Percentiles rank a stretch among this genome's conserved stretches.
These are phyloP conservation scores for Linnemannia schmuckeri DNA, from an alignment of 192 early-diverging fungal species.

Conservation along the genomic window DNA sequence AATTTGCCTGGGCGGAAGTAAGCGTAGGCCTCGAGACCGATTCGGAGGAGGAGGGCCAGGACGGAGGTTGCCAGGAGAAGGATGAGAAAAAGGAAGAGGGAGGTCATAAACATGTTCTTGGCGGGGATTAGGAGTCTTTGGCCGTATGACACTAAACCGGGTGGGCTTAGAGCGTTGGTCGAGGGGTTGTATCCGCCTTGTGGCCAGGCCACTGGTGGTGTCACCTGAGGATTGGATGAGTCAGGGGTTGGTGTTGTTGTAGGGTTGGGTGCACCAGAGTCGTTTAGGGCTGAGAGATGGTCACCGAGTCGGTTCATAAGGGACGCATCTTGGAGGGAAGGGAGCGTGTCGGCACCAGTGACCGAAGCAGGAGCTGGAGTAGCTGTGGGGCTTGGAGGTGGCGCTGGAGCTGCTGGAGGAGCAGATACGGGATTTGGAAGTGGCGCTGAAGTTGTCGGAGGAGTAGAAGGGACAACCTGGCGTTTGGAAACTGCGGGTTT, in stretches of 20 bases:
- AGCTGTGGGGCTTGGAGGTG: too few relatives aligned
- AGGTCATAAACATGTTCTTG: constrained; percentile 56
- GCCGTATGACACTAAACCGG: constrained; percentile 39
- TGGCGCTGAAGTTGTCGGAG: background rate
- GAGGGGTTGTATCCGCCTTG: constrained; percentile 2
- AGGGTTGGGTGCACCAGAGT: background rate
- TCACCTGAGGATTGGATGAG: background rate
- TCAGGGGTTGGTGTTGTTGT: background rate
- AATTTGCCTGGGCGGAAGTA: constrained; percentile 42
- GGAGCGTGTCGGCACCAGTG: constrained; percentile 6
- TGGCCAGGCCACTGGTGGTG: constrained; percentile 9
- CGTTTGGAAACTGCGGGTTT: background rate
- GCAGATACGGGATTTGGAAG: background rate
- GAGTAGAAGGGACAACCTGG: background rate
- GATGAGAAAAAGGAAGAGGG: constrained; percentile 40
- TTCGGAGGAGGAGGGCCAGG: constrained; percentile 22
- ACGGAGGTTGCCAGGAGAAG: constrained; percentile 38
- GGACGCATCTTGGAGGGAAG: constrained; percentile 16
- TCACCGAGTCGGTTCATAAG: constrained; percentile 25
- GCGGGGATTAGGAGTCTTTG: constrained; percentile 45
- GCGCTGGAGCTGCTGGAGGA: background rate
- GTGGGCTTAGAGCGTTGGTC: background rate
- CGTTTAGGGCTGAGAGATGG: background rate
- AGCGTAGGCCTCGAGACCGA: constrained; percentile 33
- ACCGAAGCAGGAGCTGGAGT: background rate